Evolutionary conservation across 208 protist genomes (phyloP).

Genomic region (Trichomonas vaginalis): DNA sequence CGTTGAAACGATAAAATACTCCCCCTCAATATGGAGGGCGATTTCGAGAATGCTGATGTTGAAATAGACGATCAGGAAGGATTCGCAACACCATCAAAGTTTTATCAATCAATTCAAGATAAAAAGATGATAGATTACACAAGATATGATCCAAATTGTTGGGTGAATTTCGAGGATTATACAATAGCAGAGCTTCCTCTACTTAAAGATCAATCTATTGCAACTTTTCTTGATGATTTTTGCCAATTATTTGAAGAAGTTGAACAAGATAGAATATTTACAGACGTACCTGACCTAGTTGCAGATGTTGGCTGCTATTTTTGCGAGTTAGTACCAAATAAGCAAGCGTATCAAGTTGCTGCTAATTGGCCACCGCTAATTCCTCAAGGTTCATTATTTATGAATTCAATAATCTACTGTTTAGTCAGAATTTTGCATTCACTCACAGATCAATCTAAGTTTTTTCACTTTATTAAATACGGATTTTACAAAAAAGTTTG

Average conservation of each 20-base stretch:
- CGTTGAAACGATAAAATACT: no score
- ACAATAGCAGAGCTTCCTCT: background rate
- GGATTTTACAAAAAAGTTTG: background rate
- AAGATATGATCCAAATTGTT: background rate
- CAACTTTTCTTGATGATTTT: background rate
- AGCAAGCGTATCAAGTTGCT: background rate
- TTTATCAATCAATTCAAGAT: background rate
- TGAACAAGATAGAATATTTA: background rate
- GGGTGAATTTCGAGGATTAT: background rate
- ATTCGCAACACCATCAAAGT: background rate
- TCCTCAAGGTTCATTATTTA: background rate
- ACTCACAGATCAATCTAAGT: background rate
- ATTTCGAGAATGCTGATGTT: background rate
- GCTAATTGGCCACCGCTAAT: background rate
- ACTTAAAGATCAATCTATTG: background rate
- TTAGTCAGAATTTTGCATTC: background rate
- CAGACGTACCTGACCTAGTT: background rate
- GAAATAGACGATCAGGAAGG: background rate
- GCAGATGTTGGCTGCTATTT: background rate
- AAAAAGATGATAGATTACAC: background rate
- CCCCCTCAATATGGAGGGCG: no score
- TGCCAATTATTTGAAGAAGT: background rate
- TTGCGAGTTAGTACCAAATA: background rate
- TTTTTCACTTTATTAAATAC: background rate
- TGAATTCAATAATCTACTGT: background rate